Conservation (phyloP, 148 eudicot genomes). For the Arbutus unedo region DNA sequence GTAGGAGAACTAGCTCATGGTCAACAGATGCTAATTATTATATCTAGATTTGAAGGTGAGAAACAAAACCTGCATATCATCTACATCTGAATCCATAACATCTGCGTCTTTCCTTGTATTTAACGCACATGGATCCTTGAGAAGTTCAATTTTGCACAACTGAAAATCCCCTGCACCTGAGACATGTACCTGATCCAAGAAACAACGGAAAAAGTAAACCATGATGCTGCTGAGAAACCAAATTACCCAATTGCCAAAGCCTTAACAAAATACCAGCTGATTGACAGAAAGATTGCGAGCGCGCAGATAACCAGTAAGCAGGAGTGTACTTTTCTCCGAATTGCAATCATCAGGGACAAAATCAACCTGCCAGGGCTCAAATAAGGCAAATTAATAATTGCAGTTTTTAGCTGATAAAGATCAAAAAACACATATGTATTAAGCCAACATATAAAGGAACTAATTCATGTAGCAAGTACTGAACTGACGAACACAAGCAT, state of each 20-base stretch:
- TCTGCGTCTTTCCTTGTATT: constrained; percentile 73
- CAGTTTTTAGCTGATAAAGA: neutral
- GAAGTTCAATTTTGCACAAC: constrained; percentile 68
- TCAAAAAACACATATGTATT: neutral
- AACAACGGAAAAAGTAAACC: constrained; percentile 9
- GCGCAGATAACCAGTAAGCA: constrained; percentile 80
- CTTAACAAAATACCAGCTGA: constrained; percentile 65
- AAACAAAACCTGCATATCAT: constrained; percentile 41
- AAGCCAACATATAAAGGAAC: neutral
- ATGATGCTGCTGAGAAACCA: constrained; percentile 2
- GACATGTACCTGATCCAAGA: constrained; percentile 71
- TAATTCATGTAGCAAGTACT: neutral
- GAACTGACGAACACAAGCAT: neutral
- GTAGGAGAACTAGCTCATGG: constrained; percentile 6
- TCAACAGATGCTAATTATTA: neutral
- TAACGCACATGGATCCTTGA: constrained; percentile 74
- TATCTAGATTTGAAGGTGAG: neutral
- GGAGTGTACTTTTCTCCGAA: constrained; percentile 69
- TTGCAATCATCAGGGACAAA: constrained; percentile 41
- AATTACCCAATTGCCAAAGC: constrained; percentile 7
- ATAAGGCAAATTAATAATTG: neutral
- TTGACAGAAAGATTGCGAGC: constrained; percentile 79
- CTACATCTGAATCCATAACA: constrained; percentile 81
- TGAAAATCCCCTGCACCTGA: constrained; percentile 98
- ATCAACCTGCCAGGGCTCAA: constrained; percentile 55